Evolutionary conservation across 495 filamentous ascomycete genomes (phyloP).

Genomic region (Pyronema domesticum): DNA sequence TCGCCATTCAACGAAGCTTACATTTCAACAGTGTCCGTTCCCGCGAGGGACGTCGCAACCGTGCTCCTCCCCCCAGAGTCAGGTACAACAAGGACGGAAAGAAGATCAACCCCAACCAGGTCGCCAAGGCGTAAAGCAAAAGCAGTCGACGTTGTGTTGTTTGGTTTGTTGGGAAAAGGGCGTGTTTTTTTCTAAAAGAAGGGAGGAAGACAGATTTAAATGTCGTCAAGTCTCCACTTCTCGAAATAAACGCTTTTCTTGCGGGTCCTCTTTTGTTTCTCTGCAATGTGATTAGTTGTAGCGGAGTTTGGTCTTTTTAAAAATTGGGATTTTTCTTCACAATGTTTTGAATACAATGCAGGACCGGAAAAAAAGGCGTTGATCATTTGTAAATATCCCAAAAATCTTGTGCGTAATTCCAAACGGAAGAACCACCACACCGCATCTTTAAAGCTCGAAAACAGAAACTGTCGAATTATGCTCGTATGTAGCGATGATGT

Average conservation of each 20-base stretch:
- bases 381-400: too few species aligned
- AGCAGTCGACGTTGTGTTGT: not conserved
- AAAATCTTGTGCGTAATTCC: too few species aligned
- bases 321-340: slow-evolving; percentile 1
- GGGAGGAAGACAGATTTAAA: not conserved
- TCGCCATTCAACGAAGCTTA: slow-evolving; percentile 24
- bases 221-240: not conserved
- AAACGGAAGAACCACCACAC: too few species aligned
- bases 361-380: too few species aligned
- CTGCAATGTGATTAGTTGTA: not conserved
- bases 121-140: slow-evolving; percentile 33
- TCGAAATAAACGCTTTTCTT: slow-evolving; percentile 2
- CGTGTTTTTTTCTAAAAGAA: not conserved
- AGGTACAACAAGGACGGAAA: slow-evolving; percentile 99
- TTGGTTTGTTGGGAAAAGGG: not conserved
- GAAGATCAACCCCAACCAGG: slow-evolving; percentile 91
- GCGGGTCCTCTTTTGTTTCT: not conserved
- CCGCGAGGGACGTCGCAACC: slow-evolving; percentile 91
- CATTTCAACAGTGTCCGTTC: slow-evolving; percentile 68
- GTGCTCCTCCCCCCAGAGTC: slow-evolving; percentile 88
- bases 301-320: slow-evolving; percentile 3
- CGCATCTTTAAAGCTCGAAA: too few species aligned
- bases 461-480: too few species aligned
- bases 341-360: not conserved
- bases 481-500: too few species aligned